Conservation (phyloP, 352 stramenopile species). For the Phytophthora megakarya region DNA sequence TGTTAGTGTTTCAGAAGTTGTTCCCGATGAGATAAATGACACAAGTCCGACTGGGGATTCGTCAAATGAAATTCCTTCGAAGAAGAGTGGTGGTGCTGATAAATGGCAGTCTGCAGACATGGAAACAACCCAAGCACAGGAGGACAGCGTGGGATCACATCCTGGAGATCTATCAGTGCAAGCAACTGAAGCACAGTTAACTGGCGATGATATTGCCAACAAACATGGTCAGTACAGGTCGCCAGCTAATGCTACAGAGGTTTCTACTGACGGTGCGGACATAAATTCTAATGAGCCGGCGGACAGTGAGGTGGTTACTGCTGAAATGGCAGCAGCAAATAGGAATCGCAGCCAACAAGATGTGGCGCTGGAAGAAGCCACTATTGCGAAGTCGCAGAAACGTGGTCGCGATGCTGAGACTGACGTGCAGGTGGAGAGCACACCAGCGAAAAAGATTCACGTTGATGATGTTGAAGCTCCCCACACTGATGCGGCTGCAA, state of each 20-base stretch:
- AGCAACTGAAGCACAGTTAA: constrained; percentile 14
- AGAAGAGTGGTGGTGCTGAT: neutral
- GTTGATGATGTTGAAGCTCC: constrained; percentile 9
- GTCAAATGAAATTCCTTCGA: constrained; percentile 6
- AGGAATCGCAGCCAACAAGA: constrained; percentile 16
- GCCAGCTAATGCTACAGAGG: neutral
- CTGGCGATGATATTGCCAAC: neutral
- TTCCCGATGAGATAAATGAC: constrained; percentile 10
- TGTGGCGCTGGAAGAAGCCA: neutral
- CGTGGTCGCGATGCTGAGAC: constrained; percentile 17
- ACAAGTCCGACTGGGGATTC: constrained; percentile 2
- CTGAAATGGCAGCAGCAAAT: constrained; percentile 16
- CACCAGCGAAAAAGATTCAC: constrained; percentile 37
- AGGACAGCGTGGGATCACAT: constrained; percentile 12
- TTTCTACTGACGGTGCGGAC: constrained; percentile 3
- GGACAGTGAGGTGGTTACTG: constrained; percentile 8
- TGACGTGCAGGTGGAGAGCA: constrained; percentile 16
- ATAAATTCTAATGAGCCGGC: constrained; percentile 6
- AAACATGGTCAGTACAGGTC: neutral
- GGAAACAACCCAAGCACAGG: constrained; percentile 27
- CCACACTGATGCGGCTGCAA: constrained; percentile 9
- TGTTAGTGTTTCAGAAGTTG: neutral
- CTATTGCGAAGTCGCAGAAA: constrained; percentile 25
- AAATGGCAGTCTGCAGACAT: constrained; percentile 19
- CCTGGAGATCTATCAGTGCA: constrained; percentile 13